These are phyloP conservation scores for Mikania micrantha DNA, from an alignment of 129 eudicot genomes.

Conservation along the genomic window DNA sequence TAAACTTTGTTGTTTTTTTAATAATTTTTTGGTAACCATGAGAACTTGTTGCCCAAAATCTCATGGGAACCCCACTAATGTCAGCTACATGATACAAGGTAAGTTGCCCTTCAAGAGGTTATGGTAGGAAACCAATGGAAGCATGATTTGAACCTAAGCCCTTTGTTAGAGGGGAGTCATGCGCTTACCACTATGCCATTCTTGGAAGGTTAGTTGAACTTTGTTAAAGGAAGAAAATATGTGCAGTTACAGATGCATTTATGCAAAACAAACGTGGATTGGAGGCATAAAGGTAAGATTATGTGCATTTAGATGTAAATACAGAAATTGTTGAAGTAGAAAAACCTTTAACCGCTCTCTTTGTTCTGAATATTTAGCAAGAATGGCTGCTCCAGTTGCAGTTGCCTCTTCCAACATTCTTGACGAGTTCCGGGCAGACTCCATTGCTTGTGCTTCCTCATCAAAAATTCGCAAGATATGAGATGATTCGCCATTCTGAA, in stretches of 20 bases:
- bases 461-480: slow-evolving; percentile 87
- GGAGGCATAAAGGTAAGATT: not conserved
- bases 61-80: too few species aligned
- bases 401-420: slow-evolving; percentile 30
- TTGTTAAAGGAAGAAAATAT: not conserved
- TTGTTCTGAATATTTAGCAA: slow-evolving; percentile 86
- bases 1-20: too few species aligned
- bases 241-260: not conserved
- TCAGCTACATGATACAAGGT: too few species aligned
- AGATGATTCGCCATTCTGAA: slow-evolving; percentile 84
- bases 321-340: not conserved
- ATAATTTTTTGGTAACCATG: too few species aligned
- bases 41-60: too few species aligned
- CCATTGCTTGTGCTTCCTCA: slow-evolving; percentile 96
- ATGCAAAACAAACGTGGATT: not conserved
- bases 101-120: too few species aligned
- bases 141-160: too few species aligned
- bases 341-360: slow-evolving; percentile 85
- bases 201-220: too few species aligned
- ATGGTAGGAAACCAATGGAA: too few species aligned
- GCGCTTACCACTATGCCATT: too few species aligned
- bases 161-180: too few species aligned
- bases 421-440: slow-evolving; percentile 77
- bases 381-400: slow-evolving; percentile 72
- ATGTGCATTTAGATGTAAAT: not conserved